Conservation (phyloP, 768 basidiomycete species). For the Calocybe indica region DNA sequence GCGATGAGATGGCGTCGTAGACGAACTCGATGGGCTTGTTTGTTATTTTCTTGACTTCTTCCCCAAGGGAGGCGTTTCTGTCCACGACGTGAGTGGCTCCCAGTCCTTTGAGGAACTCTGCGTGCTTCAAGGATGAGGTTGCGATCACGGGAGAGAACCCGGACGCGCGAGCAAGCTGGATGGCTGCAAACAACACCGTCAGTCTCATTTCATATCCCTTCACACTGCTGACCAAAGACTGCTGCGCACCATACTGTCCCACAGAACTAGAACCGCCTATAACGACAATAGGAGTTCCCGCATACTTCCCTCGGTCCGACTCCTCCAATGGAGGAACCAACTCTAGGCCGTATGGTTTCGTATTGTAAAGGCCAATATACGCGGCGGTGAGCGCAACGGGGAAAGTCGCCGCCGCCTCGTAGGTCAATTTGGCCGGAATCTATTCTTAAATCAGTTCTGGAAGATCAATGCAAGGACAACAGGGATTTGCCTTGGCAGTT, state of each 20-base stretch:
- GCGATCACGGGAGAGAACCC: conserved; percentile 28
- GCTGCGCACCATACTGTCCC: conserved; percentile 37
- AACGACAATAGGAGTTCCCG: conserved; percentile 38
- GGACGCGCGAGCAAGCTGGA: conserved; percentile 27
- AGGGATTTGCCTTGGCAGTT: conserved; percentile 28
- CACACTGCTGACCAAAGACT: conserved; percentile 4
- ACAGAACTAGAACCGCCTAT: conserved; percentile 44
- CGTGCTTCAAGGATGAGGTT: conserved; percentile 26
- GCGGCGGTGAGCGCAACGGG: conserved; percentile 45
- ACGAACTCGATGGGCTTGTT: neutral
- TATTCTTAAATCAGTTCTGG: conserved; percentile 9
- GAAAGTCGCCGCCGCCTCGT: conserved; percentile 43
- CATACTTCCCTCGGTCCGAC: conserved; percentile 32
- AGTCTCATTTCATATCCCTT: neutral
- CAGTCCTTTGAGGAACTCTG: conserved; percentile 20
- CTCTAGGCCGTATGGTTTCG: conserved; percentile 29
- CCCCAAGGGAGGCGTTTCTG: conserved; percentile 11
- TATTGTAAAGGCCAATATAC: conserved; percentile 42
- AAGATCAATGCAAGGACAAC: conserved; percentile 1
- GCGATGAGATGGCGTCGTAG: conserved; percentile 3
- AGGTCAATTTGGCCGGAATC: conserved; percentile 41
- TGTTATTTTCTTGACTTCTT: neutral
- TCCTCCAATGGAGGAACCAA: conserved; percentile 32
- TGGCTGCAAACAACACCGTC: conserved; percentile 11
- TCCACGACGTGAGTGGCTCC: conserved; percentile 29